phyloP scores from a whole-genome alignment of 805 yeast species.

The Isabelozyma pseudorhagii region DNA sequence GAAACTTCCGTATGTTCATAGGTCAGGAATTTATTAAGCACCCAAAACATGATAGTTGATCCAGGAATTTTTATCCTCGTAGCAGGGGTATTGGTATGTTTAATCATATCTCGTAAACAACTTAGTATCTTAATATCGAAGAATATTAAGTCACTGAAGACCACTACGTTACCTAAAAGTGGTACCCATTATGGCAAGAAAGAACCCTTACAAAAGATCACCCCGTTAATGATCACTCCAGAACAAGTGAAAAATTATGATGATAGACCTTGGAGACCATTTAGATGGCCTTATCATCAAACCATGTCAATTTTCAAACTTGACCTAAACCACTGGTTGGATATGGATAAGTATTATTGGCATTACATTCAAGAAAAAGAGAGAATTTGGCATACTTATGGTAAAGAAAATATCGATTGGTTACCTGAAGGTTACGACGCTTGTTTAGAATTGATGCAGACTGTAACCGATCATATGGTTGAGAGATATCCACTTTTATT shows the following conservation, averaged over 20 bases:
- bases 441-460: conserved; percentile 60
- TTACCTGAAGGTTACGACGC: conserved; percentile 63
- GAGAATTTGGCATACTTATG: conserved; percentile 55
- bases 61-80: conserved; percentile 3
- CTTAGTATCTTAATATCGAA: background rate
- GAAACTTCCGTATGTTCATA: background rate
- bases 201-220: conserved; percentile 40
- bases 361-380: conserved; percentile 63
- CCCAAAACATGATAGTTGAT: background rate
- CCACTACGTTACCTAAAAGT: conserved; percentile 1
- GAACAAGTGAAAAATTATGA: conserved; percentile 64
- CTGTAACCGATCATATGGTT: conserved; percentile 56
- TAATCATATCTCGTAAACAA: conserved; percentile 14
- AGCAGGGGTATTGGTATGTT: conserved; percentile 8
- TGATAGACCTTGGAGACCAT: conserved; percentile 80
- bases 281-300: conserved; percentile 78
- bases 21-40: background rate
- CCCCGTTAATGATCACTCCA: conserved; percentile 62
- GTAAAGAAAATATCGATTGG: conserved; percentile 62
- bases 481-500: conserved; percentile 63
- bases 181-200: conserved; percentile 1
- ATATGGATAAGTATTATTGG: conserved; percentile 73
- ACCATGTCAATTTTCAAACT: conserved; percentile 72
- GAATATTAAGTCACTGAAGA: conserved; percentile 5
- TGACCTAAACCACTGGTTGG: conserved; percentile 75